Conservation (phyloP, 352 stramenopile genomes). For the Phytopythium mirpurense region DNA sequence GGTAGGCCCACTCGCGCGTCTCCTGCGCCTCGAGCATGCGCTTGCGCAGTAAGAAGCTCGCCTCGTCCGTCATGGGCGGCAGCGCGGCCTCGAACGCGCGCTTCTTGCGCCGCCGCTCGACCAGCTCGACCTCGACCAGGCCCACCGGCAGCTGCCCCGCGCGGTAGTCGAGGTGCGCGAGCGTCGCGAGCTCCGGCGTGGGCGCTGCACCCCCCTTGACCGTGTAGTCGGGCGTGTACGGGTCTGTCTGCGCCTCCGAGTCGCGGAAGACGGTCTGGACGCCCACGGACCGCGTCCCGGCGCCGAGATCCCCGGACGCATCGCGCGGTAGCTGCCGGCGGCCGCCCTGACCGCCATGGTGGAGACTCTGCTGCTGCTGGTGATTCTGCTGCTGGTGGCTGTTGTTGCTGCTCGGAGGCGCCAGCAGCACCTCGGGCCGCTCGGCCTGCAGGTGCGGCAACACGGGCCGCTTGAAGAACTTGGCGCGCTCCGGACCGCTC, state of each 20-base stretch:
- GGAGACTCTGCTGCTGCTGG: slow-evolving; percentile 1
- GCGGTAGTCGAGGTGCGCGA: slow-evolving; percentile 62
- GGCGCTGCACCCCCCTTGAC: slow-evolving; percentile 45
- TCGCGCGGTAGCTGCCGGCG: slow-evolving; percentile 24
- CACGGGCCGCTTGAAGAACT: slow-evolving; percentile 88
- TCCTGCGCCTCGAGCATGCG: slow-evolving; percentile 92
- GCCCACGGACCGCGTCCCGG: slow-evolving; percentile 59
- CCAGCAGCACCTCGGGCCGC: slow-evolving; percentile 82
- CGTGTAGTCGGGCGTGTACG: slow-evolving; percentile 91
- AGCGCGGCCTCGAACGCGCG: slow-evolving; percentile 80
- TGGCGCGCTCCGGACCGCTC: slow-evolving; percentile 71
- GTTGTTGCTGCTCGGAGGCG: slow-evolving; percentile 28
- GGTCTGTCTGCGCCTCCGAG: slow-evolving; percentile 91
- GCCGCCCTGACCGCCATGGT: background rate
- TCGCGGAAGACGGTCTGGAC: slow-evolving; percentile 92
- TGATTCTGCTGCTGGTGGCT: background rate
- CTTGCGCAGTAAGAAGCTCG: slow-evolving; percentile 88
- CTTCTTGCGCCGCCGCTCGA: slow-evolving; percentile 88
- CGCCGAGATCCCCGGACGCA: slow-evolving; percentile 31
- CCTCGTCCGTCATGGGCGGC: slow-evolving; percentile 93
- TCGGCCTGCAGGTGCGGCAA: slow-evolving; percentile 86
- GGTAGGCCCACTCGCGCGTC: slow-evolving; percentile 81
- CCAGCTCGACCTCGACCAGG: slow-evolving; percentile 85
- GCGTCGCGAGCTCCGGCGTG: slow-evolving; percentile 79
- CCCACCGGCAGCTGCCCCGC: slow-evolving; percentile 75